Conservation (phyloP, 148 eudicot species). For the Polygonum aviculare region DNA sequence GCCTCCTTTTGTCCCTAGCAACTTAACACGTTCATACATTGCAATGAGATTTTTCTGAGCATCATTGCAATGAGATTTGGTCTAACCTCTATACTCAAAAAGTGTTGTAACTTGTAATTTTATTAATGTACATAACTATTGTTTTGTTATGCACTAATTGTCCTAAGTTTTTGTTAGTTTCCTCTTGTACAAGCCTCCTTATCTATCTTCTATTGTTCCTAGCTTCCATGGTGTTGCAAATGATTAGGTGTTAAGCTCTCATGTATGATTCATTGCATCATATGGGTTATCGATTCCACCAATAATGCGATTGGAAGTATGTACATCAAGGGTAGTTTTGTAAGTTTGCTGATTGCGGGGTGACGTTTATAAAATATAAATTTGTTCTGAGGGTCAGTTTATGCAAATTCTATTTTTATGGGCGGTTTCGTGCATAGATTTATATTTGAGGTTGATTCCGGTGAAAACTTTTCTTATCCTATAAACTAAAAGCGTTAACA, state of each 20-base stretch:
- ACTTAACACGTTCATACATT: not conserved
- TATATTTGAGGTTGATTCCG: too few species aligned
- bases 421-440: too few species aligned
- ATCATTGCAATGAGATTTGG: not conserved
- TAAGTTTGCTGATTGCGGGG: too few species aligned
- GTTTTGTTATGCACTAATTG: not conserved
- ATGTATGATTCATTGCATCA: too few species aligned
- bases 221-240: not conserved
- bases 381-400: too few species aligned
- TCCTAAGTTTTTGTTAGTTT: not conserved
- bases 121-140: not conserved
- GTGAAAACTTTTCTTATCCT: too few species aligned
- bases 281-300: too few species aligned
- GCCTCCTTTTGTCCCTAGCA: not conserved
- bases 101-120: not conserved
- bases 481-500: too few species aligned
- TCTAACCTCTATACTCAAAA: not conserved
- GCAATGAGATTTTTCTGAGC: not conserved
- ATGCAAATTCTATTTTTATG: too few species aligned
- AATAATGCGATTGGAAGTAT: too few species aligned
- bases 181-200: not conserved
- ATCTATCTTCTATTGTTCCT: not conserved
- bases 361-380: too few species aligned
- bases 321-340: too few species aligned
- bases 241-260: not conserved